Percentiles rank a stretch among this genome's conserved stretches.
Evolutionary conservation across 805 yeast genomes (phyloP).

Genomic region (Wickerhamomyces rabaulensis): DNA sequence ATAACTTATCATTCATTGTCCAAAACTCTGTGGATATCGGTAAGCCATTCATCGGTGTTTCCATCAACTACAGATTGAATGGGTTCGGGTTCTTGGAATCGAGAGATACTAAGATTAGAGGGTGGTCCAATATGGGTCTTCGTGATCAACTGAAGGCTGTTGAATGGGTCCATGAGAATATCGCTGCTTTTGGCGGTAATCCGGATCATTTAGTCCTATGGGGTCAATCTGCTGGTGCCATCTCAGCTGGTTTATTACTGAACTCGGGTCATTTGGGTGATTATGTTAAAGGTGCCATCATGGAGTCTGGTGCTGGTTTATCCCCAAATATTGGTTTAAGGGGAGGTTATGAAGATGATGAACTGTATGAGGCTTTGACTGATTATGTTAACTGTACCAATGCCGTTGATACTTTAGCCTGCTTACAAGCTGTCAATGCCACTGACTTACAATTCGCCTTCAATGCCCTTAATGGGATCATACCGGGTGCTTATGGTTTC

Average conservation of each 20-base stretch:
- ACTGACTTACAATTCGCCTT: slow-evolving; percentile 3
- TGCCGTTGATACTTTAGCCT: slow-evolving; percentile 5
- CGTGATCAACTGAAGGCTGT: slow-evolving; percentile 31
- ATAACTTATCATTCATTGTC: slow-evolving; percentile 14
- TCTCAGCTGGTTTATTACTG: slow-evolving; percentile 12
- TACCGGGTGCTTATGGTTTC: neutral
- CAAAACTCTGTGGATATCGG: slow-evolving; percentile 15
- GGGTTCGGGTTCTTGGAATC: slow-evolving; percentile 31
- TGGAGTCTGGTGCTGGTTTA: slow-evolving; percentile 18
- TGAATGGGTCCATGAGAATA: slow-evolving; percentile 32
- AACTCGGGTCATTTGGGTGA: slow-evolving; percentile 2
- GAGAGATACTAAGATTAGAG: slow-evolving; percentile 18
- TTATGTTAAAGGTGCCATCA: slow-evolving; percentile 14
- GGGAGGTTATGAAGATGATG: too few species aligned
- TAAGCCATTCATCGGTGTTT: slow-evolving; percentile 27
- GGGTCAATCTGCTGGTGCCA: slow-evolving; percentile 35
- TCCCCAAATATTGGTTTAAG: too few species aligned
- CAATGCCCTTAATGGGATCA: slow-evolving; percentile 11
- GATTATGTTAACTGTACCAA: slow-evolving; percentile 9
- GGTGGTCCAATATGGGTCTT: slow-evolving; percentile 29
- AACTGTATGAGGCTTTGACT: slow-evolving; percentile 3
- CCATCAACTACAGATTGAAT: slow-evolving; percentile 33
- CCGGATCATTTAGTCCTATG: slow-evolving; percentile 28
- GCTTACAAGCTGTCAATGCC: slow-evolving; percentile 11
- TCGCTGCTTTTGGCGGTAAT: slow-evolving; percentile 32